Conservation (phyloP, 192 early-diverging fungal genomes). For the Chytriomyces sp. region DNA sequence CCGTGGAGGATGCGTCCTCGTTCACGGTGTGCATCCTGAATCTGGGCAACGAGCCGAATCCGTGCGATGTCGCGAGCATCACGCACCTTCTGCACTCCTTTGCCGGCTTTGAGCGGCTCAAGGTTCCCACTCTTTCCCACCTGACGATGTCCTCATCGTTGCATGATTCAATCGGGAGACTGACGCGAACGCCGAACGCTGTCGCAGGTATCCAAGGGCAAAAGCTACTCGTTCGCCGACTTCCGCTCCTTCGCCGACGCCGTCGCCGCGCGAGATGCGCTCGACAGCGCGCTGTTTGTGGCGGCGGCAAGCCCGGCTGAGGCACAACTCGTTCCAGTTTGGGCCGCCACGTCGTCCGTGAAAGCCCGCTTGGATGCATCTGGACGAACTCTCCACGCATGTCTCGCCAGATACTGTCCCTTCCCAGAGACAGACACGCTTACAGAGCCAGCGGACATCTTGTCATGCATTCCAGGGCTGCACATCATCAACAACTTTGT, state of each 20-base stretch:
- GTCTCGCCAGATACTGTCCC: conserved; percentile 8
- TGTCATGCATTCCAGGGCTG: conserved; percentile 23
- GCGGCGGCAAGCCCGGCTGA: not conserved
- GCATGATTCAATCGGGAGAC: not conserved
- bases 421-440: conserved; percentile 12
- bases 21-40: conserved; percentile 7
- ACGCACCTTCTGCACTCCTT: not conserved
- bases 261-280: not conserved
- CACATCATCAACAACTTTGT: conserved; percentile 45
- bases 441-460: conserved; percentile 24
- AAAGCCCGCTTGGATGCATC: not conserved
- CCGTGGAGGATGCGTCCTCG: not conserved
- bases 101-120: not conserved
- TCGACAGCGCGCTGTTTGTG: conserved; percentile 10
- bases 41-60: conserved; percentile 13
- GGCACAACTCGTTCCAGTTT: not conserved
- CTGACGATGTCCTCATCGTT: not conserved
- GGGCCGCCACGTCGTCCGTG: not conserved
- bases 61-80: not conserved
- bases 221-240: conserved; percentile 14
- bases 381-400: conserved; percentile 1
- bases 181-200: not conserved
- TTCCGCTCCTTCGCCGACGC: conserved; percentile 5
- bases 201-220: not conserved
- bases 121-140: not conserved